A percentile compares a stretch with the other conserved stretches of the same genome.
phyloP scores from a whole-genome alignment of 306 rosid species.

The Leucaena leucocephala region DNA sequence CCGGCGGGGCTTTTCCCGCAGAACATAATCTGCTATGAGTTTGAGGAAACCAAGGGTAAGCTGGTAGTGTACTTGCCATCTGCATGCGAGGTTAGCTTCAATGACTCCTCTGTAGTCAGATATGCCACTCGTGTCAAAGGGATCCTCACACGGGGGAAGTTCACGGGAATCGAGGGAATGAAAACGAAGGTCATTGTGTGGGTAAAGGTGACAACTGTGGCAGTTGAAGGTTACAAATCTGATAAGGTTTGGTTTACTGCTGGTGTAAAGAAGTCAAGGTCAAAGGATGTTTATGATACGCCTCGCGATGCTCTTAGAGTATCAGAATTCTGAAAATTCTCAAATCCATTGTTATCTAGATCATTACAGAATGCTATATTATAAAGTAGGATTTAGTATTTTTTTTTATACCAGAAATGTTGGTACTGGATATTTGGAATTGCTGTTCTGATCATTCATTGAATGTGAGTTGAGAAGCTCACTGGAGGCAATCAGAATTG shows the following conservation, averaged over 20 bases:
- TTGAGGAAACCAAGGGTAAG: slow-evolving; percentile 75
- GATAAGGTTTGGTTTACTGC: slow-evolving; percentile 92
- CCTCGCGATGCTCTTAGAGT: slow-evolving; percentile 68
- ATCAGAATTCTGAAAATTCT: slow-evolving; percentile 53
- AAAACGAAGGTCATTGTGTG: slow-evolving; percentile 92
- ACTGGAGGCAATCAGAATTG: slow-evolving; percentile 24
- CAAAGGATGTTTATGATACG: slow-evolving; percentile 71
- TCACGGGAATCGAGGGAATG: slow-evolving; percentile 84
- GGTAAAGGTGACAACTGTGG: slow-evolving; percentile 86
- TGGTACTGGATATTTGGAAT: slow-evolving; percentile 32
- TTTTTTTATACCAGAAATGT: slow-evolving; percentile 2
- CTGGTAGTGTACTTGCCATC: slow-evolving; percentile 86
- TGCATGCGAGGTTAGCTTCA: slow-evolving; percentile 79
- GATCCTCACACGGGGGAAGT: slow-evolving; percentile 78
- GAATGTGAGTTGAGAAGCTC: slow-evolving; percentile 16
- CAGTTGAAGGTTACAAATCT: slow-evolving; percentile 83
- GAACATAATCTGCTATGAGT: slow-evolving; percentile 80
- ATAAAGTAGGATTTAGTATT: not conserved
- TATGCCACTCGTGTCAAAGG: slow-evolving; percentile 83
- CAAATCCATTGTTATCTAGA: not conserved
- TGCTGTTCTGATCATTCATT: slow-evolving; percentile 37
- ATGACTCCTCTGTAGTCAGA: slow-evolving; percentile 79
- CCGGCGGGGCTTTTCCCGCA: slow-evolving; percentile 89
- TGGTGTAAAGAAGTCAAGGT: slow-evolving; percentile 83
- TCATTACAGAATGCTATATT: not conserved